Percentiles rank a stretch among this genome's conserved stretches.
phyloP scores from a whole-genome alignment of 192 early-diverging fungal species.

The Coemansia sp. region DNA sequence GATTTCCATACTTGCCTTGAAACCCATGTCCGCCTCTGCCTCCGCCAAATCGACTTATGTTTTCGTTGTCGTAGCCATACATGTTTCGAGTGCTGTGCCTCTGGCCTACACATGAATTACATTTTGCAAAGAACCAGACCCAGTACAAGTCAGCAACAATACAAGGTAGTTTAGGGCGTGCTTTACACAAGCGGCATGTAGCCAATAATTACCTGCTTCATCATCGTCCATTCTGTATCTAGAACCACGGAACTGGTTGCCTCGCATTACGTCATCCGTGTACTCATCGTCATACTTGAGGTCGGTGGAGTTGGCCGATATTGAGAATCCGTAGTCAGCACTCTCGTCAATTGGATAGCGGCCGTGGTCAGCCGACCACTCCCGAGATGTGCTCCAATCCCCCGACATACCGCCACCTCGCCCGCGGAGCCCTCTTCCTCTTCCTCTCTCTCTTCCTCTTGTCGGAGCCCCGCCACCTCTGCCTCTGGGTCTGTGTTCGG shows the following conservation, averaged over 20 bases:
- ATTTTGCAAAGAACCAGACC: not conserved
- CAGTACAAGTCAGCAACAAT: not conserved
- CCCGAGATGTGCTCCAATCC: not conserved
- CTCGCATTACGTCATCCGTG: not conserved
- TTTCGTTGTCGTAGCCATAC: not conserved
- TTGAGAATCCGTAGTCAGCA: slow-evolving; percentile 4
- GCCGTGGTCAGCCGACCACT: not conserved
- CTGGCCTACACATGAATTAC: not conserved
- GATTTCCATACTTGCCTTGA: not conserved
- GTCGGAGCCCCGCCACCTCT: slow-evolving; percentile 7
- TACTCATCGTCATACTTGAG: not conserved
- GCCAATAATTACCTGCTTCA: not conserved
- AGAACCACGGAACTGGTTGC: not conserved
- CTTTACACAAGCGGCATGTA: not conserved
- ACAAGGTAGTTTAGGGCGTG: not conserved
- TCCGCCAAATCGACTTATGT: not conserved
- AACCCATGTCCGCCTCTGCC: not conserved
- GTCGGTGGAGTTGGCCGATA: not conserved
- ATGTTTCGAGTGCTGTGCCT: not conserved
- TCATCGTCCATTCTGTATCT: not conserved
- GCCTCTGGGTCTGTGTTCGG: slow-evolving; percentile 11
- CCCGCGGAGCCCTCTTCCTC: slow-evolving; percentile 12
- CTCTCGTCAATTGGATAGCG: not conserved
- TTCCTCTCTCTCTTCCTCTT: slow-evolving; percentile 8
- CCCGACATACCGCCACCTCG: slow-evolving; percentile 11